A percentile compares a stretch with the other conserved stretches of the same genome.
phyloP scores from a whole-genome alignment of 2,329 filamentous ascomycete genomes.

The Fusarium pseudonygamai region DNA sequence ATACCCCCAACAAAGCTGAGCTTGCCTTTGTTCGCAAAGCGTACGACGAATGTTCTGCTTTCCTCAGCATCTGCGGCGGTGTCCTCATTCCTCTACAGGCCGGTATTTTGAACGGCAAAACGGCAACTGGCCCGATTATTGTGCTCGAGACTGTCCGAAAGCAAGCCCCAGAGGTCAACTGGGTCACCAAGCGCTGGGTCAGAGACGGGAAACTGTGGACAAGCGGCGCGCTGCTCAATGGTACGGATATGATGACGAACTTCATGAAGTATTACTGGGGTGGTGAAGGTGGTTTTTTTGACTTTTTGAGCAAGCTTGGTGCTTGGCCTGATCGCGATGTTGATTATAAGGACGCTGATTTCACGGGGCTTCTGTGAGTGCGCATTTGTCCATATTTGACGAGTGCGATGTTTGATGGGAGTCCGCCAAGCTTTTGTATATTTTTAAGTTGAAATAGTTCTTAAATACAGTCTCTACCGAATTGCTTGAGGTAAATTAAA shows the following conservation, averaged over 20 bases:
- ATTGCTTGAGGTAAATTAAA: neutral
- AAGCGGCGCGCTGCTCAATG: constrained; percentile 48
- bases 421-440: neutral
- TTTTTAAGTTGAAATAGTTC: neutral
- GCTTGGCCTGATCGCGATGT: constrained; percentile 45
- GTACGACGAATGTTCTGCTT: constrained; percentile 48
- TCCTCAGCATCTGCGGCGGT: constrained; percentile 53
- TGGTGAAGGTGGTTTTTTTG: constrained; percentile 31
- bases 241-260: constrained; percentile 47
- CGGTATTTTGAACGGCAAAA: constrained; percentile 51
- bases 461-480: too few relatives aligned
- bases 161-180: constrained; percentile 45
- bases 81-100: constrained; percentile 45
- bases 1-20: constrained; percentile 47
- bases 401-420: too few relatives aligned
- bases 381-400: rapidly evolving
- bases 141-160: constrained; percentile 42
- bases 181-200: constrained; percentile 52
- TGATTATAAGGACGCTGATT: constrained; percentile 46
- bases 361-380: neutral
- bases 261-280: constrained; percentile 47
- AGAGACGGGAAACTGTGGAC: constrained; percentile 51
- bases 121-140: constrained; percentile 48
- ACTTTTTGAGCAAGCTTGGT: constrained; percentile 28
- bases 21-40: constrained; percentile 49